Base-by-base conservation (phyloP, 805 yeast genomes). In the Sugiyamaella chiloensis region DNA sequence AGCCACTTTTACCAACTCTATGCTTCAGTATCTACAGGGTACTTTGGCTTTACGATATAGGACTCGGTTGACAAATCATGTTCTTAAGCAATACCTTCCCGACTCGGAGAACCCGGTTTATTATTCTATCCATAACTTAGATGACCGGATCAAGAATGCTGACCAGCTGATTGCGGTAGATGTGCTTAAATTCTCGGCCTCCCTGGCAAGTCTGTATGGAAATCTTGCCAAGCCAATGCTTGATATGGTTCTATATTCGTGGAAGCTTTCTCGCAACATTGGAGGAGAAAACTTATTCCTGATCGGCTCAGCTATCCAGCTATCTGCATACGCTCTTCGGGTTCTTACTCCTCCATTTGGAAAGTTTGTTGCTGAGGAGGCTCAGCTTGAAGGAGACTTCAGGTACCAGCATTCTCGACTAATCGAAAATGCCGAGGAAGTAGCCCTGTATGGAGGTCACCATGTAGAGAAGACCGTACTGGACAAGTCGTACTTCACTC, bases 271-370 rank as follows among this genome's bases (percentile, higher is more conserved):
- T 17, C 55, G 57, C 31, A 63, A 60, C 41, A 68, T 77, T 31
- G 80, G 81, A 45, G 85, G 83, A 17, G 86, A 83, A 45, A 80
- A 82, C 12, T 78, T 83, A 53, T 81, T 90, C 41, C 76, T 85
- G 2, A 72, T 90, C 24, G 96, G 96, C 1, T 60, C 87, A 40
- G 71, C 90, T 46, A 88, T 95, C 2, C 93, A 87, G 61, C 66
- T 83, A 27, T 87, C 96, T 27, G 87, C 96, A 2, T 73, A 81
- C 23, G 69, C 85, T 32, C 69, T 90, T 56, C 76, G 83, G 55
- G 70, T 86, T 44, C 79, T 89, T 56, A 87, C 96, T 2, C 98
- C 98, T 16, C 93, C 93, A 42, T 90, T 90, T 61, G 90, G 96
- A 12, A 84, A 77, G 60, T 71, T 87, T 41, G 85, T 93, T 1